Conservation (phyloP, 2,329 filamentous ascomycete species). For the Aureobasidium namibiae region DNA sequence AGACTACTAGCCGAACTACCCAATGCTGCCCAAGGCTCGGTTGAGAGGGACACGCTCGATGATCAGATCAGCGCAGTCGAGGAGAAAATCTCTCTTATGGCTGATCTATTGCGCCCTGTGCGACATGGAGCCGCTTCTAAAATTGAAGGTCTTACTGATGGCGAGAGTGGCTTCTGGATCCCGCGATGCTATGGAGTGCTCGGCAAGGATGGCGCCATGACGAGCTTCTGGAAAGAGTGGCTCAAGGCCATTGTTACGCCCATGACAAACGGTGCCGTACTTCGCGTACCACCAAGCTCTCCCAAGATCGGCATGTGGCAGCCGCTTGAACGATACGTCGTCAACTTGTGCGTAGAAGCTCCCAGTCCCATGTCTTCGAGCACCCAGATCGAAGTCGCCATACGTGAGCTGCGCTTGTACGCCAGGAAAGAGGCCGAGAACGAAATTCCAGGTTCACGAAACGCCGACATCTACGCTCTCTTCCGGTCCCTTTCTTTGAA, state of each 20-base stretch:
- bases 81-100: conserved; percentile 96
- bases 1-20: conserved; percentile 78
- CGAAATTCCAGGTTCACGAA: conserved; percentile 85
- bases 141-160: conserved; percentile 91
- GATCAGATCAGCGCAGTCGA: conserved; percentile 93
- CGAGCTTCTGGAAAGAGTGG: conserved; percentile 98
- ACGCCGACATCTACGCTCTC: conserved; percentile 84
- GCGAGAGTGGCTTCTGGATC: conserved; percentile 92
- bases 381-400: conserved; percentile 86
- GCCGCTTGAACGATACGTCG: conserved; percentile 89
- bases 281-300: conserved; percentile 79
- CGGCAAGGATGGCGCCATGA: conserved; percentile 72
- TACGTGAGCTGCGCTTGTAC: conserved; percentile 84
- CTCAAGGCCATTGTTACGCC: conserved; percentile 86
- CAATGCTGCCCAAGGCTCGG: conserved; percentile 68
- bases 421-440: conserved; percentile 88
- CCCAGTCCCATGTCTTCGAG: conserved; percentile 87
- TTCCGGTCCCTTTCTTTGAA: conserved; percentile 85
- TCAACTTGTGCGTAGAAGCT: conserved; percentile 93
- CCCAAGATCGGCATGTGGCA: conserved; percentile 92
- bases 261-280: conserved; percentile 80
- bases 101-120: conserved; percentile 84
- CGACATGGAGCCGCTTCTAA: conserved; percentile 92
- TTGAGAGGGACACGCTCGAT: conserved; percentile 74
- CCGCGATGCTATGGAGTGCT: conserved; percentile 89